These are phyloP conservation scores for Zygosaccharomyces kombuchaensis DNA, from an alignment of 805 yeast genomes.

Conservation along the genomic window DNA sequence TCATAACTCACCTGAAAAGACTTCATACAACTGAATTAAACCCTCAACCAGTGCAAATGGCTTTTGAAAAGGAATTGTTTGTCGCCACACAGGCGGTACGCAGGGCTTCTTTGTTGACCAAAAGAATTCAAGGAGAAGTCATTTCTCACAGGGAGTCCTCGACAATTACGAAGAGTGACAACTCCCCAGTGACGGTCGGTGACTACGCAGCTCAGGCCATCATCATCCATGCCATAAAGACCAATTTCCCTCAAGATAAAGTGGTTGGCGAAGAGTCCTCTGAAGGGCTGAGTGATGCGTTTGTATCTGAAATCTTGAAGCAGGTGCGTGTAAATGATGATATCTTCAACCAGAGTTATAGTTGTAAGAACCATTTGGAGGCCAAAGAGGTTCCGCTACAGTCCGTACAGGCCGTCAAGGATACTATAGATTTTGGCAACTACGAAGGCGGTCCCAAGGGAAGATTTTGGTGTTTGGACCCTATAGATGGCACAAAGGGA, in stretches of 20 bases:
- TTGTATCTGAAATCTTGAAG: slow-evolving; percentile 48
- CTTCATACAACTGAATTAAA: background rate
- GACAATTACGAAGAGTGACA: slow-evolving; percentile 77
- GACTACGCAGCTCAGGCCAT: slow-evolving; percentile 96
- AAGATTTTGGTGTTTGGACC: slow-evolving; percentile 95
- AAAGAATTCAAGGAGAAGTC: slow-evolving; percentile 53
- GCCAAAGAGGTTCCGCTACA: slow-evolving; percentile 34
- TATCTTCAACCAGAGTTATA: slow-evolving; percentile 35
- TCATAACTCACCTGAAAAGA: background rate
- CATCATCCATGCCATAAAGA: slow-evolving; percentile 73
- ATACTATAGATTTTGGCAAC: slow-evolving; percentile 73
- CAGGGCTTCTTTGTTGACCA: slow-evolving; percentile 76
- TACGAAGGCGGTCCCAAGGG: slow-evolving; percentile 75
- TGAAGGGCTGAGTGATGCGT: slow-evolving; percentile 51
- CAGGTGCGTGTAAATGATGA: slow-evolving; percentile 54
- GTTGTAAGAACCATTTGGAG: slow-evolving; percentile 21
- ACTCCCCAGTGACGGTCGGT: slow-evolving; percentile 93
- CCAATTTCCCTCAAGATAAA: slow-evolving; percentile 77
- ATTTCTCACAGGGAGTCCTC: slow-evolving; percentile 43
- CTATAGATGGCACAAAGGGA: slow-evolving; percentile 98
- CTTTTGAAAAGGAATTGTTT: slow-evolving; percentile 60
- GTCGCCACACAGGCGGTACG: slow-evolving; percentile 89
- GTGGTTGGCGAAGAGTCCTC: slow-evolving; percentile 96
- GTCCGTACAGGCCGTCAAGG: slow-evolving; percentile 47
- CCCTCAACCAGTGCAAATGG: slow-evolving; percentile 17